These are phyloP conservation scores for Porogramme epimiltina DNA, from an alignment of 1,284 basidiomycete genomes.

Conservation along the genomic window DNA sequence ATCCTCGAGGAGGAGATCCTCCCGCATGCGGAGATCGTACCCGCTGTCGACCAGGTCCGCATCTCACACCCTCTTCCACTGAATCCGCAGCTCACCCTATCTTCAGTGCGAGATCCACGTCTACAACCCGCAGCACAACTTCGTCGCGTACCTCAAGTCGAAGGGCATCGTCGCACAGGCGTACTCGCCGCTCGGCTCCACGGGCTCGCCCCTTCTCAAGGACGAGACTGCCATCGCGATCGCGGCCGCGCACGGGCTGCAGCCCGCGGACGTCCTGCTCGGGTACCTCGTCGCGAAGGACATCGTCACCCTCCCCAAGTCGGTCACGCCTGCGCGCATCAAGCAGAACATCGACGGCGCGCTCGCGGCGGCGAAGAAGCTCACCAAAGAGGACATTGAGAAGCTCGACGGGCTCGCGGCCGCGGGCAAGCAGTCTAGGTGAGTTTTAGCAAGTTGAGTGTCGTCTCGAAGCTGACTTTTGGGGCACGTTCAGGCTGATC, in stretches of 20 bases:
- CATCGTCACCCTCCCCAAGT: slow-evolving; percentile 74
- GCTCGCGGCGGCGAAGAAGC: slow-evolving; percentile 46
- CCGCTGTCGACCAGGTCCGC: slow-evolving; percentile 53
- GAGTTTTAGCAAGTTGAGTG: slow-evolving; percentile 21
- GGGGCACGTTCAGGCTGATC: slow-evolving; percentile 38
- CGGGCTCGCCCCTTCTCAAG: slow-evolving; percentile 65
- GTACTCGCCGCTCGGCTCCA: slow-evolving; percentile 85
- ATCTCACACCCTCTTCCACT: neutral
- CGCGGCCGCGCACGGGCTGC: slow-evolving; percentile 60
- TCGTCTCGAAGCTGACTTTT: slow-evolving; percentile 1
- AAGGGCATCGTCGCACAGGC: slow-evolving; percentile 79
- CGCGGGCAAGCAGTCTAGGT: slow-evolving; percentile 71
- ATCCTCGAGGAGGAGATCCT: slow-evolving; percentile 43
- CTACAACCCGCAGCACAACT: slow-evolving; percentile 77
- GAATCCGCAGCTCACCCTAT: neutral
- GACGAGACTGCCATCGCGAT: slow-evolving; percentile 71
- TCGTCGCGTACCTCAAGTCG: slow-evolving; percentile 65
- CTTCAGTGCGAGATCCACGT: slow-evolving; percentile 60
- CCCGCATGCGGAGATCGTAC: slow-evolving; percentile 48
- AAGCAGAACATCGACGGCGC: slow-evolving; percentile 65
- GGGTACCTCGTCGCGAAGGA: slow-evolving; percentile 71
- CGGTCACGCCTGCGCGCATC: slow-evolving; percentile 76
- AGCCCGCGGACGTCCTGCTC: slow-evolving; percentile 65
- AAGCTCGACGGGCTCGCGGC: slow-evolving; percentile 67
- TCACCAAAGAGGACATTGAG: slow-evolving; percentile 62